Conservation (phyloP, 1,139 yeast genomes). For the Yamadazyma triangularis region DNA sequence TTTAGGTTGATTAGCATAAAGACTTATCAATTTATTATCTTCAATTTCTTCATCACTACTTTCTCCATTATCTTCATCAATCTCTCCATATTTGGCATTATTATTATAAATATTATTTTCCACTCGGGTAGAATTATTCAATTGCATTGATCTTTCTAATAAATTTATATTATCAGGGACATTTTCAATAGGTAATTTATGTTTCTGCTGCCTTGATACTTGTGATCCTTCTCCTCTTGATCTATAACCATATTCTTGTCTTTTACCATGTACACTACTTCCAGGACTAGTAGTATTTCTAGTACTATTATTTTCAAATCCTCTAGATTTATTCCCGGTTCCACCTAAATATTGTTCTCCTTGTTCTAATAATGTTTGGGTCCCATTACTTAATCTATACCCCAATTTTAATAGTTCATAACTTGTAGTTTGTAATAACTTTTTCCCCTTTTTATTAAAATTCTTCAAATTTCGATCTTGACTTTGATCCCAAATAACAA, state of each 20-base stretch:
- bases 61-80: constrained; percentile 17
- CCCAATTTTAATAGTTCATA: constrained; percentile 80
- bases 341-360: constrained; percentile 79
- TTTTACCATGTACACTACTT: neutral
- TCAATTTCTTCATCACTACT: constrained; percentile 27
- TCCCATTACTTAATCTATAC: constrained; percentile 82
- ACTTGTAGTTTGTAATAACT: constrained; percentile 78
- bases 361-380: constrained; percentile 75
- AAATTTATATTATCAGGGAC: constrained; percentile 9
- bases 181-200: constrained; percentile 8
- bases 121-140: constrained; percentile 6
- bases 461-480: constrained; percentile 37
- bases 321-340: constrained; percentile 48
- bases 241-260: neutral
- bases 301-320: neutral
- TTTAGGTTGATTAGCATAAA: constrained; percentile 82
- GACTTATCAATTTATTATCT: constrained; percentile 54
- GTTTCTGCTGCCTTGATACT: neutral
- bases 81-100: constrained; percentile 10
- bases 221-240: too few relatives aligned
- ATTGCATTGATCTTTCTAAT: constrained; percentile 11
- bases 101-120: constrained; percentile 9
- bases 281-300: neutral
- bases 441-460: constrained; percentile 68
- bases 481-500: constrained; percentile 73